phyloP scores from a whole-genome alignment of 2,329 filamentous ascomycete species.

The Fusarium pseudonygamai region DNA sequence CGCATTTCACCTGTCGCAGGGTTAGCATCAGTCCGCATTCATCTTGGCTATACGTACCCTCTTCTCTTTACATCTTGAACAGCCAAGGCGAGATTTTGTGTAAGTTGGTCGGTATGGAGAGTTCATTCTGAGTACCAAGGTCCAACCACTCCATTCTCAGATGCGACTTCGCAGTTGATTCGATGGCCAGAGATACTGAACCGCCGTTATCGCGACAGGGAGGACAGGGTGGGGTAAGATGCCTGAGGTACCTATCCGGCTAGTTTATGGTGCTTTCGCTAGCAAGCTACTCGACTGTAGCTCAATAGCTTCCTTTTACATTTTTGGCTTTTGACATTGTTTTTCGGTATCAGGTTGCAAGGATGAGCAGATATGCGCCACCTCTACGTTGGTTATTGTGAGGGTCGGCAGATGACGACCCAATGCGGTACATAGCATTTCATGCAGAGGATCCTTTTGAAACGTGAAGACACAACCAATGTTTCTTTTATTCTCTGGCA shows the following conservation, averaged over 20 bases:
- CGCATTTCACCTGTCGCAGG: background rate
- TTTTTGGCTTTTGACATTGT: background rate
- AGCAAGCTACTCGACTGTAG: background rate
- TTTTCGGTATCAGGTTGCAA: background rate
- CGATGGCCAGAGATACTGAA: background rate
- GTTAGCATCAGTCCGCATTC: background rate
- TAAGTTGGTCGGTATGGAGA: background rate
- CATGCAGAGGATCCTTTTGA: background rate
- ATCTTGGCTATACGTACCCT: background rate
- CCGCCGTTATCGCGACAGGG: background rate
- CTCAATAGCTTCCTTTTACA: background rate
- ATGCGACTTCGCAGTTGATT: background rate
- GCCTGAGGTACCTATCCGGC: background rate
- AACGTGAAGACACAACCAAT: fast-evolving
- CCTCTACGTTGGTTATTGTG: background rate
- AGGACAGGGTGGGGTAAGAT: background rate
- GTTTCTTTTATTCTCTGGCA: background rate
- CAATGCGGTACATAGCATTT: too few species aligned
- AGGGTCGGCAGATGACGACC: too few species aligned
- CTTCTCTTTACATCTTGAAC: background rate
- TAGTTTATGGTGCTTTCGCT: background rate
- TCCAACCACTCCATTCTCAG: background rate
- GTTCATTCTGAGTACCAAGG: background rate
- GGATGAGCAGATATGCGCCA: fast-evolving
- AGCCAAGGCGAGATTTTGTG: background rate